Percentiles rank a stretch among this genome's conserved stretches.
Conservation (phyloP, 345 rosid genomes). For the Aquilaria malaccensis region DNA sequence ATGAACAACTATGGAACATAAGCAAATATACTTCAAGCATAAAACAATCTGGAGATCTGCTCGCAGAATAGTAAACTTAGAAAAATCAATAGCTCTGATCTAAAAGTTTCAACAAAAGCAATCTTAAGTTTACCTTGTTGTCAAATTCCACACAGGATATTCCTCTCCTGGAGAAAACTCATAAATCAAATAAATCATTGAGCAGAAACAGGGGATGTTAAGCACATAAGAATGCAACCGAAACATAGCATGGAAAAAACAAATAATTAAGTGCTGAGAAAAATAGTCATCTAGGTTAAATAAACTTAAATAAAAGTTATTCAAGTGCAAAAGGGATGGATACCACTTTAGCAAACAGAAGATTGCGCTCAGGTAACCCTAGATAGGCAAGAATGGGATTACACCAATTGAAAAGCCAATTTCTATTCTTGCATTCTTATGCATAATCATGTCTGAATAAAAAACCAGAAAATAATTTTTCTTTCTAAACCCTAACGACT, state of each 20-base stretch:
- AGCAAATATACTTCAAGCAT: not conserved
- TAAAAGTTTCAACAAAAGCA: not conserved
- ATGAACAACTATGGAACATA: not conserved
- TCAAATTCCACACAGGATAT: constrained; percentile 74
- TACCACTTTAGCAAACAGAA: not conserved
- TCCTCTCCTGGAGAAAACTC: constrained; percentile 42
- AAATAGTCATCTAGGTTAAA: constrained; percentile 3
- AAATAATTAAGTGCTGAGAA: not conserved
- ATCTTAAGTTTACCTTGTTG: constrained; percentile 42
- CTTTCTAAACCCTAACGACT: not conserved
- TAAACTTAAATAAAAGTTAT: constrained; percentile 1
- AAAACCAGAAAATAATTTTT: not conserved
- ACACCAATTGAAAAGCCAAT: not conserved
- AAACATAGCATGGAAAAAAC: not conserved
- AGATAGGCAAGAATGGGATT: not conserved
- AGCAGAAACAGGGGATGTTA: not conserved
- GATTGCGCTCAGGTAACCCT: not conserved
- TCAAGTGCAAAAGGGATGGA: not conserved
- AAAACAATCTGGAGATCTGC: not conserved
- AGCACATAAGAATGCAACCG: not conserved
- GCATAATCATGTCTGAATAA: no score
- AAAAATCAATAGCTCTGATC: not conserved
- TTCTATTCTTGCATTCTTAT: not conserved
- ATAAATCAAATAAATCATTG: constrained; percentile 4
- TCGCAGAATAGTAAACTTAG: not conserved